Evolutionary conservation across 2,329 filamentous ascomycete genomes (phyloP).

Genomic region (Spiromastix sp.): DNA sequence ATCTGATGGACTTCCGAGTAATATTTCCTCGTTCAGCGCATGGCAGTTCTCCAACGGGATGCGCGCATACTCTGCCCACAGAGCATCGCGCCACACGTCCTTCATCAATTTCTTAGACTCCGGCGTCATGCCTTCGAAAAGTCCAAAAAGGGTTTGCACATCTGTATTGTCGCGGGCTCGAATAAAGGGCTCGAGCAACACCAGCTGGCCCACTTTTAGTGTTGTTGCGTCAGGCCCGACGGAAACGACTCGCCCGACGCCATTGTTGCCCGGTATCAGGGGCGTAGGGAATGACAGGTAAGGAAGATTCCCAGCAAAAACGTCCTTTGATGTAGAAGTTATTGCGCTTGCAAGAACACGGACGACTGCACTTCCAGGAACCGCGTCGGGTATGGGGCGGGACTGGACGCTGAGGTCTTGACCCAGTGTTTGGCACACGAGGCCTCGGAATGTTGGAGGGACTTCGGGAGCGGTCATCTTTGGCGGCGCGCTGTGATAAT

Average conservation of each 20-base stretch:
- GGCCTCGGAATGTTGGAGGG: slow-evolving; percentile 7
- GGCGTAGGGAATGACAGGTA: slow-evolving; percentile 9
- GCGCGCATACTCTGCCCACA: slow-evolving; percentile 11
- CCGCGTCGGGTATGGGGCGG: slow-evolving; percentile 6
- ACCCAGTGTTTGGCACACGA: slow-evolving; percentile 6
- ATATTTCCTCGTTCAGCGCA: slow-evolving; percentile 9
- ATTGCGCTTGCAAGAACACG: slow-evolving; percentile 7
- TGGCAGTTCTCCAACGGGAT: slow-evolving; percentile 12
- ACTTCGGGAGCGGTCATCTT: slow-evolving; percentile 1
- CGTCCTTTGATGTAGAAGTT: slow-evolving; percentile 2
- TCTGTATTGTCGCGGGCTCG: slow-evolving; percentile 11
- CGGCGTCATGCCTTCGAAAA: slow-evolving; percentile 5
- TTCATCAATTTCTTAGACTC: slow-evolving; percentile 7
- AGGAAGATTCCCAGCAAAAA: slow-evolving; percentile 5
- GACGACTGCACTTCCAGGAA: slow-evolving; percentile 12
- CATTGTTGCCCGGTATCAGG: slow-evolving; percentile 21
- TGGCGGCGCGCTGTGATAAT: too few species aligned
- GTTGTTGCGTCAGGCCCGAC: slow-evolving; percentile 12
- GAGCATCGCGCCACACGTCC: slow-evolving; percentile 10
- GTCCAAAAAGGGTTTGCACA: slow-evolving; percentile 8
- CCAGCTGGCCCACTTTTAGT: slow-evolving; percentile 12
- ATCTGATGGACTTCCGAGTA: too few species aligned
- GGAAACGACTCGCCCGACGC: slow-evolving; percentile 32
- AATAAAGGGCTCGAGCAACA: slow-evolving; percentile 11
- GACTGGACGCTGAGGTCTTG: slow-evolving; percentile 6